Evolutionary conservation across 768 basidiomycete species (phyloP), one percentile per base, ranked within the genome.

Genomic region (Calocybe indica): DNA sequence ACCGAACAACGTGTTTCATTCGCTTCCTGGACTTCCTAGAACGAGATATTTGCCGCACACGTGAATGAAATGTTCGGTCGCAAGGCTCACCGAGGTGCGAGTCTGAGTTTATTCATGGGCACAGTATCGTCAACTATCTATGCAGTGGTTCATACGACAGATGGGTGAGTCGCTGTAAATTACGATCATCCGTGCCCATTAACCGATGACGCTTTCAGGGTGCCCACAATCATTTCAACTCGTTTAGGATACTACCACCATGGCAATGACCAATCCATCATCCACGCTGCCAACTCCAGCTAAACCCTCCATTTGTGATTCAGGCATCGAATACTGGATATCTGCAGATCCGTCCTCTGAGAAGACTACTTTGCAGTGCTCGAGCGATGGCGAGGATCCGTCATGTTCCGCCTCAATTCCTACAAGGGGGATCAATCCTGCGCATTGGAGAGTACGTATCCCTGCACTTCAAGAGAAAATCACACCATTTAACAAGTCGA

Each of bases 171-270:
- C 22, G 1, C 22, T 22, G 22, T 6, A 12, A n/a, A 32, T 5
- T 29, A 13, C 13, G 6, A 40, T 33, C 5, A 37, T 33, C 15
- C 15, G 6, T 13, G 42, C 8, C 39, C 8, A 15, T 12, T 31
- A n/a, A 22, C 30, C 7, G 14, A 45, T 37, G 37, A n/a, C 6
- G 11, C 29, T 7, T 5, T 1, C 48, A 79, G 78, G 5, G 76
- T 79, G 6, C 75, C 77, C 1, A 80, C 76, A 0, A 68, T 78
- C 43, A 74, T 80, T 32, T 72, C 77, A 0, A 69, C 53, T 3
- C 53, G 53, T 2, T 51, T 79, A 8, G 78, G 78, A 6, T 81
- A 79, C 57, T 70, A 69, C 47, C 79, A 81, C 48, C 77, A 79
- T 49, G 42, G 42, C 22, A 22, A 22, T 22, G 22, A 22, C 22